phyloP scores from a whole-genome alignment of 2,329 filamentous ascomycete genomes.

The Cryphonectria japonica region DNA sequence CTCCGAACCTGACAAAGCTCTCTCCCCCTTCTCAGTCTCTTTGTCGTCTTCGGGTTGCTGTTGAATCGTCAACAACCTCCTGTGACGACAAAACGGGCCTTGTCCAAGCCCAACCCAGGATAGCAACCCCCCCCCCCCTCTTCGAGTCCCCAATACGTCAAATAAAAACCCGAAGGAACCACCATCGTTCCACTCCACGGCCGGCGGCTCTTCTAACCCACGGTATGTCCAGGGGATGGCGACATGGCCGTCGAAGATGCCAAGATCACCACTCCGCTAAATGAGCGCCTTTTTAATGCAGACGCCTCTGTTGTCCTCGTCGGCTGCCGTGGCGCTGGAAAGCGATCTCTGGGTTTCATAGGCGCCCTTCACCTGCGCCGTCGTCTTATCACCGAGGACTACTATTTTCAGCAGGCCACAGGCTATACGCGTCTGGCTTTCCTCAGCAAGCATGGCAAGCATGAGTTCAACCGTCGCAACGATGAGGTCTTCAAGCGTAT shows the following conservation, averaged over 20 bases:
- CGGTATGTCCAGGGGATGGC: conserved; percentile 30
- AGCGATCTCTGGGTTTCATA: conserved; percentile 73
- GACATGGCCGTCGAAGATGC: conserved; percentile 33
- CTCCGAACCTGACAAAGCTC: neutral
- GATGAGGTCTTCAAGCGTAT: conserved; percentile 64
- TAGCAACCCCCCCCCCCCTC: too few species aligned
- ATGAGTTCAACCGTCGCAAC: conserved; percentile 65
- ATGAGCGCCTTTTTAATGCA: conserved; percentile 52
- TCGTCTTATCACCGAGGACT: conserved; percentile 69
- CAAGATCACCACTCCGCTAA: conserved; percentile 39
- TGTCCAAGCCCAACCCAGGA: neutral
- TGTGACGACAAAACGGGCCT: neutral
- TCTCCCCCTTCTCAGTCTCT: neutral
- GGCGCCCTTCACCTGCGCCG: conserved; percentile 69
- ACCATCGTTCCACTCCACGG: neutral
- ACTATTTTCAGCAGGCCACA: conserved; percentile 67
- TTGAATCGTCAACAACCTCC: neutral
- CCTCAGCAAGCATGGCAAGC: conserved; percentile 62
- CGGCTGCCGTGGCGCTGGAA: conserved; percentile 72
- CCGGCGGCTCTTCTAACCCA: neutral
- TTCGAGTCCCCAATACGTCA: too few species aligned
- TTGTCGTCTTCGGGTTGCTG: neutral
- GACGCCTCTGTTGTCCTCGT: conserved; percentile 73
- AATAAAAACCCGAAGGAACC: neutral
- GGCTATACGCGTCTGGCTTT: conserved; percentile 64